phyloP scores from a whole-genome alignment of 2,329 filamentous ascomycete species.

The Hymenoscyphus fraxineus region DNA sequence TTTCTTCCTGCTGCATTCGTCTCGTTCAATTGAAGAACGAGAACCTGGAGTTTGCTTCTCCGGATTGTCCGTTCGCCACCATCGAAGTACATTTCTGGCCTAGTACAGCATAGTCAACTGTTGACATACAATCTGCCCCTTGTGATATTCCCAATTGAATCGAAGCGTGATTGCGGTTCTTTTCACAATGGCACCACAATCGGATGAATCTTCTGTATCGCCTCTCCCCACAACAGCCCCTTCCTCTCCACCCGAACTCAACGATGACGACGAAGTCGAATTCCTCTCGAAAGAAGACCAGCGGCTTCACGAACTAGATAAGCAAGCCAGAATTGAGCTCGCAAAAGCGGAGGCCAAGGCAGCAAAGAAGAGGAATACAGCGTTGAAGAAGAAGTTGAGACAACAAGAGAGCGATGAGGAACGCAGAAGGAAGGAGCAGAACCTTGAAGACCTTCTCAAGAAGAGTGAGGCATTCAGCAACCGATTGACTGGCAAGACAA shows the following conservation, averaged over 20 bases:
- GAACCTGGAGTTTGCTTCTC: neutral
- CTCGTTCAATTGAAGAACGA: neutral
- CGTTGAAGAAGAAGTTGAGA: slow-evolving; percentile 9
- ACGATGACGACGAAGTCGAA: slow-evolving; percentile 7
- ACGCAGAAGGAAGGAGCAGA: slow-evolving; percentile 53
- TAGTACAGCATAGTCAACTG: neutral
- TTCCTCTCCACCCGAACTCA: slow-evolving; percentile 7
- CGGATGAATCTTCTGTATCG: neutral
- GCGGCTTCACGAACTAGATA: slow-evolving; percentile 7
- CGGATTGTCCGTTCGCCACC: neutral
- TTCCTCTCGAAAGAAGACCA: slow-evolving; percentile 10
- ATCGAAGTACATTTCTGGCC: neutral
- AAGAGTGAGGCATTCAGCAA: slow-evolving; percentile 60
- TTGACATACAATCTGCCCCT: neutral
- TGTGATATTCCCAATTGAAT: neutral
- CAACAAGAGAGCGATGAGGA: slow-evolving; percentile 36
- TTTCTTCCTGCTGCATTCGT: neutral
- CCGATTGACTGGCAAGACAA: slow-evolving; percentile 60
- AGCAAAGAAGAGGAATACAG: slow-evolving; percentile 5
- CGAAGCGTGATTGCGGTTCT: neutral
- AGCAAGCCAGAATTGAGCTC: neutral
- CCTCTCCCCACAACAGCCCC: slow-evolving; percentile 4
- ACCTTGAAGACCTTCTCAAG: slow-evolving; percentile 55
- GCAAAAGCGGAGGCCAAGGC: slow-evolving; percentile 7
- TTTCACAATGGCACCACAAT: neutral